Evolutionary conservation across 352 stramenopile genomes (phyloP).

Genomic region (Blastocystis sp.): DNA sequence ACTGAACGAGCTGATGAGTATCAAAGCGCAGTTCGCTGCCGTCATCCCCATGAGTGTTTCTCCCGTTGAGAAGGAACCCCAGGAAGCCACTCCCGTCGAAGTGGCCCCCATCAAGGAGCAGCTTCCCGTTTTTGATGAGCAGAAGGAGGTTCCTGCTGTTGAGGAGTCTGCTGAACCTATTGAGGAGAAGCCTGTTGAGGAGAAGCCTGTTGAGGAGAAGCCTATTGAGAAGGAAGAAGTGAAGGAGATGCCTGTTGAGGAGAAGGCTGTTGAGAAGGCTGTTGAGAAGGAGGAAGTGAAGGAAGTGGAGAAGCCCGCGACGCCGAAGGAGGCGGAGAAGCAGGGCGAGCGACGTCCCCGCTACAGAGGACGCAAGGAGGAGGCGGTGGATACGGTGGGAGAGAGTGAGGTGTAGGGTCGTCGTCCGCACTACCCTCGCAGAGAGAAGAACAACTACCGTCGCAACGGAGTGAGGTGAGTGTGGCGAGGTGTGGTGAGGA

Average conservation of each 20-base stretch:
- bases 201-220: slow-evolving; percentile 8
- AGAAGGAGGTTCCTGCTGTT: too few species aligned
- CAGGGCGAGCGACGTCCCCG: background rate
- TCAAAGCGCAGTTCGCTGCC: slow-evolving; percentile 13
- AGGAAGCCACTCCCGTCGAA: slow-evolving; percentile 1
- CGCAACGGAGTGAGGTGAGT: background rate
- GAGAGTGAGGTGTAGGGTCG: background rate
- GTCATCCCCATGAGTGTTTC: too few species aligned
- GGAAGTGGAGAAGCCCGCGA: background rate
- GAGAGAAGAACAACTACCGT: background rate
- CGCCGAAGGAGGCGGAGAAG: background rate
- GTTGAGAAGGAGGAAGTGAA: background rate
- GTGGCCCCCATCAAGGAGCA: background rate
- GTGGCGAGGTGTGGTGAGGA: background rate
- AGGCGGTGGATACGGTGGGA: background rate
- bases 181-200: too few species aligned
- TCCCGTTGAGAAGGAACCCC: background rate
- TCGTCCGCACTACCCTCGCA: background rate
- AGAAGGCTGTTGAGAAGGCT: slow-evolving; percentile 19
- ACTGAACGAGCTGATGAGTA: slow-evolving; percentile 28
- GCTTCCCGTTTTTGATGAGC: too few species aligned
- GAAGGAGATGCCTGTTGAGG: background rate
- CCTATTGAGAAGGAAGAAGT: background rate
- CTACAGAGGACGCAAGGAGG: background rate
- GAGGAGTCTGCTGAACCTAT: too few species aligned